Base-by-base conservation (phyloP, 2,329 filamentous ascomycete genomes). In the Cercospora sp. region DNA sequence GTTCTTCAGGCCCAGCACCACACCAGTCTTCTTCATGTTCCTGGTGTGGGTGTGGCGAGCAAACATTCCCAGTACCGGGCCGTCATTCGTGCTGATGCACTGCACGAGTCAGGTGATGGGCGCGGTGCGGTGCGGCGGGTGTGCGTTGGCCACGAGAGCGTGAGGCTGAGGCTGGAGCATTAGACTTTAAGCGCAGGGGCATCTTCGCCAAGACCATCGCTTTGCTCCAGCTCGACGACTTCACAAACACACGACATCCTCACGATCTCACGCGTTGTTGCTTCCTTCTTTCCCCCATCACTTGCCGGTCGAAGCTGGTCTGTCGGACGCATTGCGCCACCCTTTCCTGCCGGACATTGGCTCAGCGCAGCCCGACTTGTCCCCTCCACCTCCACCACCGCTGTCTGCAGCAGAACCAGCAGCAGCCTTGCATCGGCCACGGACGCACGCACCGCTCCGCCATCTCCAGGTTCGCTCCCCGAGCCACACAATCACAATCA, bases 21-120 rank as follows among this genome's bases (percentile, higher is more conserved):
- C 78, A 2, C 82, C 77, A 1, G 85, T 82, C 26, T 81, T 79
- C 75, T 84, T 87, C 84, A 89, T 88, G 70, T 55, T 71, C 60
- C 63, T 65, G 18, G 67, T 70, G 30, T 64, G 65, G 26, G 72
- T 67, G 70, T 70, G 65, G 57, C 67, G 67, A 67, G 71, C 72
- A 48, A 70, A 67, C 67, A 67, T 65, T 51, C 42, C 20, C 62
- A 16, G 26, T 12, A 12, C 23, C n/a, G 31, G 18, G 10, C 13
- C 28, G 26, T 13, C 33, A 13, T 23, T 23, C 28, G 16, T 39
- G n/a, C 59, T 33, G 20, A 53, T 57, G 36, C 48, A 20, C 20
- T 8, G 48, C 48, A 48, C 45, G 48, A 36, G 28, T 59, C 60
- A 63, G 62, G 26, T 64, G 62, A 30, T 63, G 42, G 30, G n/a